Percentiles rank a stretch among this genome's conserved stretches.
Evolutionary conservation across 768 basidiomycete species (phyloP).

Genomic region (Daedaleopsis sinensis): DNA sequence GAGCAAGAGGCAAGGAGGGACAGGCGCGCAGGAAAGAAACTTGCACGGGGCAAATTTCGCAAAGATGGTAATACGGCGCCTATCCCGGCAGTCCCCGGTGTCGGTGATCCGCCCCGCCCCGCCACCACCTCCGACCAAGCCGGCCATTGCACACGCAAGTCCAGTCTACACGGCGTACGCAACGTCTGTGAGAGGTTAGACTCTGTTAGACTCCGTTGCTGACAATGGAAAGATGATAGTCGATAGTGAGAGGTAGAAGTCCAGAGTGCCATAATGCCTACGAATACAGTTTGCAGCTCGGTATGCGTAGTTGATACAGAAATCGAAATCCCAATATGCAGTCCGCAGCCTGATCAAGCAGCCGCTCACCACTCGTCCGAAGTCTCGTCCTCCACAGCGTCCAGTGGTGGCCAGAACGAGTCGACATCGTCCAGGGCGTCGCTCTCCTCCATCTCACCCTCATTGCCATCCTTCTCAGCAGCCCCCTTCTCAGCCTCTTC

Average conservation of each 20-base stretch:
- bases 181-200: too few species aligned
- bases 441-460: constrained; percentile 39
- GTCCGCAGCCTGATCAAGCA: too few species aligned
- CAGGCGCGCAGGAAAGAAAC: constrained; percentile 12
- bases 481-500: constrained; percentile 17
- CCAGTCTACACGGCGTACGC: too few species aligned
- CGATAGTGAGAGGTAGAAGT: too few species aligned
- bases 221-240: too few species aligned
- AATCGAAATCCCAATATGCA: too few species aligned
- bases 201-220: too few species aligned
- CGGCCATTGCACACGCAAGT: too few species aligned
- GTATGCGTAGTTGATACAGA: too few species aligned
- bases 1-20: constrained; percentile 8
- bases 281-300: too few species aligned
- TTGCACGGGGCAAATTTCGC: constrained; percentile 25
- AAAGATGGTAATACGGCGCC: constrained; percentile 14
- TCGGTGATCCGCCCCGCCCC: constrained; percentile 4
- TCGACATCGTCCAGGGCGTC: constrained; percentile 25
- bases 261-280: too few species aligned
- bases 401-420: constrained; percentile 26
- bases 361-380: constrained; percentile 16
- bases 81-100: background rate
- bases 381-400: constrained; percentile 20
- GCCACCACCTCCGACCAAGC: background rate
- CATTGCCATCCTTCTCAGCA: constrained; percentile 39